Evolutionary conservation across 495 filamentous ascomycete species (phyloP).

Genomic region (Penicillium egyptiacum): DNA sequence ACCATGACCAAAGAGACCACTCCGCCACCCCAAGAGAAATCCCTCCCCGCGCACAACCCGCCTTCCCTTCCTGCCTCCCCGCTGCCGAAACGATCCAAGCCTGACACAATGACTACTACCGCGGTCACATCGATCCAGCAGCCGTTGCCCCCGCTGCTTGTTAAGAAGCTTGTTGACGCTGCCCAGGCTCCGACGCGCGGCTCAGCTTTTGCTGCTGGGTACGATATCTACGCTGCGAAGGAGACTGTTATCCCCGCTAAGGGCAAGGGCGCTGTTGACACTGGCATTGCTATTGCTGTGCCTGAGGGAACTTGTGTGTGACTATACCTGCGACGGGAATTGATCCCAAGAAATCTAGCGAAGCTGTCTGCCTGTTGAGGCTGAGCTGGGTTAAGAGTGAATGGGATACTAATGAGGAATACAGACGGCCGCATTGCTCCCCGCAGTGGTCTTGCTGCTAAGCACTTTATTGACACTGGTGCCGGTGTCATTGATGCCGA

Average conservation of each 20-base stretch:
- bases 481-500: constrained; percentile 98
- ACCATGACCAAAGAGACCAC: constrained; percentile 58
- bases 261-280: constrained; percentile 84
- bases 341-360: background rate
- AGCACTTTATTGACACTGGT: constrained; percentile 91
- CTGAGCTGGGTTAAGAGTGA: too few species aligned
- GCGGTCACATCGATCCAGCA: constrained; percentile 41
- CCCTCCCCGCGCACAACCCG: constrained; percentile 43
- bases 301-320: constrained; percentile 81
- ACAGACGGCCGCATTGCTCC: constrained; percentile 89
- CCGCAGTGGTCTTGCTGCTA: constrained; percentile 84
- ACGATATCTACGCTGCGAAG: constrained; percentile 82
- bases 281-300: constrained; percentile 84
- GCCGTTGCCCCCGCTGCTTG: constrained; percentile 61
- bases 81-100: constrained; percentile 63
- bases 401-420: background rate
- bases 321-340: background rate
- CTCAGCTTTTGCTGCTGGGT: constrained; percentile 85
- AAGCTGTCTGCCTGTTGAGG: background rate
- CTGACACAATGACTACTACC: constrained; percentile 29
- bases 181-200: constrained; percentile 81
- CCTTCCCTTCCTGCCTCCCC: constrained; percentile 62
- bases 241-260: constrained; percentile 73
- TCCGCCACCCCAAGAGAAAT: constrained; percentile 32
- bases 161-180: constrained; percentile 79